Base-by-base conservation (phyloP, 257 asterid species). In the Coffea canephora region DNA sequence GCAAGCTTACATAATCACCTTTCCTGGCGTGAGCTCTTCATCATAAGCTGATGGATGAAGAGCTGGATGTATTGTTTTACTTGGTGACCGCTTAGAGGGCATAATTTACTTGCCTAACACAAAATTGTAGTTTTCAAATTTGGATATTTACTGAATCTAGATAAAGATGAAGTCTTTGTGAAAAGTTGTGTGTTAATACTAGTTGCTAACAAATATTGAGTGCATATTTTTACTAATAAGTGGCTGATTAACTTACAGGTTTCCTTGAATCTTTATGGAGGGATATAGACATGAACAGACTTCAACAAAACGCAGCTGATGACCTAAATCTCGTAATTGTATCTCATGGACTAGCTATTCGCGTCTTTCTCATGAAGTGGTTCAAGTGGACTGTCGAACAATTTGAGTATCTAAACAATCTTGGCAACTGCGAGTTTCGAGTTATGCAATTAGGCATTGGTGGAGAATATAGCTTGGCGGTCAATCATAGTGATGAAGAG, bases 341-440 rank as follows among this genome's bases (percentile, higher is more conserved):
- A 74, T 87, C 90, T 71, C 90, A 87, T 67, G 90, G 88, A 43
- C 80, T 87, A 18, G 85, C 90, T 34, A 59, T 85, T 55, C 86
- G 87, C 0, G 87, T 84, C 52, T 84, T 87, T 76, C 82, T 87
- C 19, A 87, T 84, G 90, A 87, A 82, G 84, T 87, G 88, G 90
- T 87, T 87, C 83, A 87, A 87, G 88, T 87, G 90, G 90, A 84
- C 90, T 15, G 87, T 82, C 1, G 85, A 84, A 64, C 90, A 87
- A 69, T 87, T 84, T 13, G 90, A 87, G 79, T 80, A 74, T 77
- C 79, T 84, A 31, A 84, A 76, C 76, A 87, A 84, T 62, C 65
- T 75, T 2, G 85, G 80, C 11, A 84, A 87, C 72, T 82, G 86
- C n/a, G 90, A 87, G 81, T 84, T 84, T 72, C 83, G 86, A 41